A percentile compares a stretch with the other conserved stretches of the same genome.
Evolutionary conservation across 805 yeast species (phyloP).

Genomic region (Yarrowia sp.): DNA sequence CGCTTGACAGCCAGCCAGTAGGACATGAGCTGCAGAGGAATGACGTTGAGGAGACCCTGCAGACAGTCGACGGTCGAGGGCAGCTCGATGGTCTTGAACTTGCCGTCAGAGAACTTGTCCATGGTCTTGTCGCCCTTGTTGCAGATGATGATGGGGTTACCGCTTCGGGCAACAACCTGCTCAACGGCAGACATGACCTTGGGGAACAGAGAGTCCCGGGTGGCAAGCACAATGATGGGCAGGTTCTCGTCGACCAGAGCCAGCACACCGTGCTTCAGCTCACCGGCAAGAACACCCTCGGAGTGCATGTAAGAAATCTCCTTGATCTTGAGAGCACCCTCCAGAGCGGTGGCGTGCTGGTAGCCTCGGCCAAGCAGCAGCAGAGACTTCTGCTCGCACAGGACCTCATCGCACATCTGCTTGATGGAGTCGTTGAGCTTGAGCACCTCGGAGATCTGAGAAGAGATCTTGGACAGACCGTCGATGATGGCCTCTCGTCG

Average conservation of each 20-base stretch:
- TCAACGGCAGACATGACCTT: conserved; percentile 93
- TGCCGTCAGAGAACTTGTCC: conserved; percentile 37
- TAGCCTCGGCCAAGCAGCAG: conserved; percentile 95
- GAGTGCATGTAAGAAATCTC: conserved; percentile 99
- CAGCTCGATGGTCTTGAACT: conserved; percentile 65
- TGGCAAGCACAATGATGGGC: conserved; percentile 94
- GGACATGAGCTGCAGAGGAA: conserved; percentile 93
- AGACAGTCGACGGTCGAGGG: conserved; percentile 96
- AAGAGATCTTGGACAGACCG: conserved; percentile 80
- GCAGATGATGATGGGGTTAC: conserved; percentile 91
- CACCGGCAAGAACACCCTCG: conserved; percentile 99
- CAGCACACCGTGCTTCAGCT: conserved; percentile 95
- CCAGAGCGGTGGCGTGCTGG: conserved; percentile 95
- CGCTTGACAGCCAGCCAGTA: conserved; percentile 95
- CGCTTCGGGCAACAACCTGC: conserved; percentile 96
- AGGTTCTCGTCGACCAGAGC: conserved; percentile 92
- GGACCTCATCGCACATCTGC: conserved; percentile 64
- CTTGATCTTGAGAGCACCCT: conserved; percentile 97
- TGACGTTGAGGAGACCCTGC: conserved; percentile 91
- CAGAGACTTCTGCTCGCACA: conserved; percentile 81
- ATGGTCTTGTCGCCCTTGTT: conserved; percentile 65
- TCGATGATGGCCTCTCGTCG: conserved; percentile 85
- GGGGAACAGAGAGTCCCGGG: conserved; percentile 94
- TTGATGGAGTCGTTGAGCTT: conserved; percentile 71
- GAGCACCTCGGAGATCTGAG: conserved; percentile 77